Evolutionary conservation across 768 basidiomycete genomes (phyloP), one percentile per base, ranked within the genome.

Genomic region (Collybia mongolica): DNA sequence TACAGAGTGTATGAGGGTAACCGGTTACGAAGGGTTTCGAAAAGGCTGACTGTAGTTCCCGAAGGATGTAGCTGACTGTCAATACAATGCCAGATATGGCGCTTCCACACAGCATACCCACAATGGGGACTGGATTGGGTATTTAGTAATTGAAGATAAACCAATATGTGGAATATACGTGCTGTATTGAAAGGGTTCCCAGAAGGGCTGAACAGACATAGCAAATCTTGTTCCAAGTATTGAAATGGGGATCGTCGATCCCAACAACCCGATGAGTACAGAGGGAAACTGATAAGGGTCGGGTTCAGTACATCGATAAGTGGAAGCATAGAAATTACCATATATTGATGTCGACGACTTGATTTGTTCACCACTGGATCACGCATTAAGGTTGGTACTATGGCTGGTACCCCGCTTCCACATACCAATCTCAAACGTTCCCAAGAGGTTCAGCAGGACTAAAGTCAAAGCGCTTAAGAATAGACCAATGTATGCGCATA

Each of bases 51-150:
- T 81, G 74, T 15, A 95, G 66, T 59, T 93, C 90, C 54, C 81
- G 87, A 38, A 91, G 71, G 15, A 92, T 77, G 47, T 79, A 84
- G 46, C 77, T 81, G 3, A 86, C 72, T 2, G 84, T 76, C 0
- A 94, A 81, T 2, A 90, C 84, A 5, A 94, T 80, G 0, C 84
- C 82, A 0, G 86, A 84, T 47, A 94, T 87, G 1, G 89, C 84
- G 47, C 80, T 82, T 2, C 91, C 91, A 32, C 90, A 87, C 2
- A 93, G 72, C 93, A 93, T 94, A 7, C 93, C 91, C 8, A 92
- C 76, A 44, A 92, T 81, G 5, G 88, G 90, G 44, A 93, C 90
- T 91, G 45, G 26, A 18, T 40, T 5, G 19, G 32, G 1, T 17
- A 4, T 11, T 41, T 39, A 20, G 11, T 19, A 32, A 12, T 7